Percentiles rank a stretch among this genome's conserved stretches.
Evolutionary conservation across 2,329 filamentous ascomycete genomes (phyloP).

Genomic region (Fusarium xylarioides): DNA sequence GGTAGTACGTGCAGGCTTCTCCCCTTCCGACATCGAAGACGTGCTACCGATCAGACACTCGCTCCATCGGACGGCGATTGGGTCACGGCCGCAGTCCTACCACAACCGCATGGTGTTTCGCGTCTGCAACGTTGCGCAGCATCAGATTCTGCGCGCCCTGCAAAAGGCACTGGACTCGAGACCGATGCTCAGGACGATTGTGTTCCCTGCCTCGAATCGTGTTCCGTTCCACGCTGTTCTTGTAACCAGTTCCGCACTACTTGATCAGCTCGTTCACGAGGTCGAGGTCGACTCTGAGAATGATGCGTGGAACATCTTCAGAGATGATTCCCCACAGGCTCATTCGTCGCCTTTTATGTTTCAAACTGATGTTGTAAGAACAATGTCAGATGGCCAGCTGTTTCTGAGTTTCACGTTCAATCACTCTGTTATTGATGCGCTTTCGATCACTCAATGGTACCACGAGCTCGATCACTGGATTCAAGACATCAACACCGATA

Average conservation of each 20-base stretch:
- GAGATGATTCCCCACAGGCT: conserved; percentile 22
- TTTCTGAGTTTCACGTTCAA: conserved; percentile 46
- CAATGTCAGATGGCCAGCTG: conserved; percentile 15
- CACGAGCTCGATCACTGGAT: conserved; percentile 47
- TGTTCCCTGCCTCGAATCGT: conserved; percentile 29
- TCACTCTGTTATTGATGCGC: conserved; percentile 49
- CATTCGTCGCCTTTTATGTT: conserved; percentile 46
- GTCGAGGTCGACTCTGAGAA: conserved; percentile 32
- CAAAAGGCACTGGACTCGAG: conserved; percentile 41
- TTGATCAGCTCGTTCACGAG: conserved; percentile 41
- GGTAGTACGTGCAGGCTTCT: conserved; percentile 28
- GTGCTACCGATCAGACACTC: conserved; percentile 44
- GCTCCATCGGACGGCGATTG: conserved; percentile 44
- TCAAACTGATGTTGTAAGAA: conserved; percentile 38
- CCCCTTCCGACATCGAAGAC: conserved; percentile 40
- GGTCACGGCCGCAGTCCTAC: conserved; percentile 48
- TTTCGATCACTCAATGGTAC: conserved; percentile 47
- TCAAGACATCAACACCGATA: conserved; percentile 14
- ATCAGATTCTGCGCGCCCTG: conserved; percentile 42
- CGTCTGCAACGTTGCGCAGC: conserved; percentile 22
- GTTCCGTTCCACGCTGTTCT: conserved; percentile 45
- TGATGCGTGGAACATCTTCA: conserved; percentile 32
- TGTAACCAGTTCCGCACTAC: conserved; percentile 28
- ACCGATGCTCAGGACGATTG: conserved; percentile 45
- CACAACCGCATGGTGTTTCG: conserved; percentile 47